Conservation (phyloP, 2,329 filamentous ascomycete genomes). For the Aspergillus uvarum region DNA sequence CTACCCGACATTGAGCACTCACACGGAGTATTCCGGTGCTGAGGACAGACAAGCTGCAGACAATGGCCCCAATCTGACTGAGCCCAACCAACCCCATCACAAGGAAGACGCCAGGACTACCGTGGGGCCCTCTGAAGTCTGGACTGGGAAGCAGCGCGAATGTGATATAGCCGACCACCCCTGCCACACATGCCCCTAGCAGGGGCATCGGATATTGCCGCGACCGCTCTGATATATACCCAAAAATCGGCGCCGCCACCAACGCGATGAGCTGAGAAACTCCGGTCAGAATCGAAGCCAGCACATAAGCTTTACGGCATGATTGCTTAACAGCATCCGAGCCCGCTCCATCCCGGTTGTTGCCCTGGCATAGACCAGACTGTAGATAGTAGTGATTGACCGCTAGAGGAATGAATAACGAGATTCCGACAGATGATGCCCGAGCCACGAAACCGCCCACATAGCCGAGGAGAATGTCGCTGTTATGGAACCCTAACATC, state of each 20-base stretch:
- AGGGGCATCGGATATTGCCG: slow-evolving; percentile 71
- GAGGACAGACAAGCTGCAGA: slow-evolving; percentile 87
- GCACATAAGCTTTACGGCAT: slow-evolving; percentile 81
- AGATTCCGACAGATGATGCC: slow-evolving; percentile 91
- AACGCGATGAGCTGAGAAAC: slow-evolving; percentile 85
- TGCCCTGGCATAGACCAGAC: slow-evolving; percentile 70
- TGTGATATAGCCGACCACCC: slow-evolving; percentile 72
- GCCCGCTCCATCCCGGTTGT: slow-evolving; percentile 31
- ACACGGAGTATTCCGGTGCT: slow-evolving; percentile 70
- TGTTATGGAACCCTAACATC: slow-evolving; percentile 70
- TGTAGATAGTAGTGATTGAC: slow-evolving; percentile 87
- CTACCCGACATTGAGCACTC: slow-evolving; percentile 10
- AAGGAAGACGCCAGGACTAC: slow-evolving; percentile 68
- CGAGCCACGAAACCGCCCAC: slow-evolving; percentile 92
- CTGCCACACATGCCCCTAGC: slow-evolving; percentile 67
- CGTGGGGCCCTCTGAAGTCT: slow-evolving; percentile 69
- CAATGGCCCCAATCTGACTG: slow-evolving; percentile 94
- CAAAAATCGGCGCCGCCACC: slow-evolving; percentile 81
- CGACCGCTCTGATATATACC: slow-evolving; percentile 73
- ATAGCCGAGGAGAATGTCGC: slow-evolving; percentile 81
- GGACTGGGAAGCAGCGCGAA: slow-evolving; percentile 78
- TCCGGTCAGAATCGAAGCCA: slow-evolving; percentile 83
- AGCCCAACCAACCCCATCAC: slow-evolving; percentile 80
- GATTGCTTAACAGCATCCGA: slow-evolving; percentile 72
- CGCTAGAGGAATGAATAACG: slow-evolving; percentile 88